Evolutionary conservation across 352 stramenopile species (phyloP).

Genomic region (Phytopythium chamaehyphon): DNA sequence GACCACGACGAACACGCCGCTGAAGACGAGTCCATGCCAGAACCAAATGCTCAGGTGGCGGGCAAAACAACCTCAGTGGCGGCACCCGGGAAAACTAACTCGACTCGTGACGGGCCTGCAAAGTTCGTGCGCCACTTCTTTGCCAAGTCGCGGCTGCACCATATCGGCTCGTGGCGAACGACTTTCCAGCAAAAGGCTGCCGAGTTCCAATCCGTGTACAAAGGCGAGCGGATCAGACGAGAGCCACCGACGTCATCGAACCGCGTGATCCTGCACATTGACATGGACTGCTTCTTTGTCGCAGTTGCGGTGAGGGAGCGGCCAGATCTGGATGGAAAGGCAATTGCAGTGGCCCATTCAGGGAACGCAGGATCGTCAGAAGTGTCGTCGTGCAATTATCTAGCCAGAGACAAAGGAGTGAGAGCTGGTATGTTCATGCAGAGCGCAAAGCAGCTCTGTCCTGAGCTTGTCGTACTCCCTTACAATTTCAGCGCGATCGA

Average conservation of each 20-base stretch:
- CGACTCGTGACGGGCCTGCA: constrained; percentile 58
- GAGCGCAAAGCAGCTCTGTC: constrained; percentile 87
- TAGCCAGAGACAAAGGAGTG: constrained; percentile 88
- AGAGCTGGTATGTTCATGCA: constrained; percentile 95
- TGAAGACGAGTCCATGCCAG: neutral
- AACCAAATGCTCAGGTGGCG: neutral
- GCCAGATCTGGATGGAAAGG: constrained; percentile 62
- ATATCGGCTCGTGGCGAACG: constrained; percentile 76
- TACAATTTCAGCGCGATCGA: constrained; percentile 93
- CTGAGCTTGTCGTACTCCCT: constrained; percentile 89
- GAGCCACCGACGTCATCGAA: constrained; percentile 28
- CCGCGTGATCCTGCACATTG: constrained; percentile 92
- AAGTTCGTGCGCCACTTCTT: constrained; percentile 79
- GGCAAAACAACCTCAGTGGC: neutral
- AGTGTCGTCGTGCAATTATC: constrained; percentile 95
- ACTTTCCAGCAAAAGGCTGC: constrained; percentile 67
- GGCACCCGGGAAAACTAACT: constrained; percentile 34
- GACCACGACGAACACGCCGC: neutral
- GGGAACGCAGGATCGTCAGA: constrained; percentile 77
- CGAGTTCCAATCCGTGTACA: constrained; percentile 66
- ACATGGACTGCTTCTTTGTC: constrained; percentile 99
- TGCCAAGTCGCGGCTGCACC: constrained; percentile 78
- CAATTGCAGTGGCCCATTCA: constrained; percentile 91
- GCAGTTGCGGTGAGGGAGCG: constrained; percentile 85
- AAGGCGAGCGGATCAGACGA: constrained; percentile 29